A percentile compares a stretch with the other conserved stretches of the same genome.
Evolutionary conservation across 345 rosid genomes (phyloP).

Genomic region (Euphorbia peplus): DNA sequence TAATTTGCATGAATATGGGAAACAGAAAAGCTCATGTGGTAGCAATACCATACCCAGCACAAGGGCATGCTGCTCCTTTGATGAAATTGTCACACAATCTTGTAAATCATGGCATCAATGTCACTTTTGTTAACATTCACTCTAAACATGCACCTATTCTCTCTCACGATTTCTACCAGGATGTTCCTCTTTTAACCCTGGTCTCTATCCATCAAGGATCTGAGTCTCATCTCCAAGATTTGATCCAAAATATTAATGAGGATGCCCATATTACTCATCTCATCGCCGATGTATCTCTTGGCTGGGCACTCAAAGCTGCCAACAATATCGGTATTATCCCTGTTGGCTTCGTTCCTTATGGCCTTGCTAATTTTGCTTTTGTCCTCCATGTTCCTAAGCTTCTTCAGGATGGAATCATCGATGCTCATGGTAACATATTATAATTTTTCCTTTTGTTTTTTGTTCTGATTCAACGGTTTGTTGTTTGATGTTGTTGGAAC

Average conservation of each 20-base stretch:
- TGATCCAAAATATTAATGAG: neutral
- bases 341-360: neutral
- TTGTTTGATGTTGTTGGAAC: too few relatives aligned
- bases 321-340: neutral
- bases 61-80: neutral
- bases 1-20: neutral
- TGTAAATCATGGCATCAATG: neutral
- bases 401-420: slow-evolving; percentile 18
- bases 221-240: neutral
- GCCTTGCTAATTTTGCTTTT: slow-evolving; percentile 16
- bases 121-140: neutral
- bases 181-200: neutral
- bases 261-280: neutral
- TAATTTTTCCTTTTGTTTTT: neutral
- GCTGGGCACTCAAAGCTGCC: neutral
- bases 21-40: neutral
- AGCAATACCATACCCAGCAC: neutral
- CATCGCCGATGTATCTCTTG: neutral
- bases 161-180: neutral
- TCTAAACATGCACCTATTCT: neutral
- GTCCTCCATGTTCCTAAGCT: slow-evolving; percentile 15
- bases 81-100: neutral
- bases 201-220: neutral
- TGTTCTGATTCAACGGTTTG: too few relatives aligned
- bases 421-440: slow-evolving; percentile 22